Evolutionary conservation across 257 asterid species (phyloP).

Genomic region (Asclepias syriaca): DNA sequence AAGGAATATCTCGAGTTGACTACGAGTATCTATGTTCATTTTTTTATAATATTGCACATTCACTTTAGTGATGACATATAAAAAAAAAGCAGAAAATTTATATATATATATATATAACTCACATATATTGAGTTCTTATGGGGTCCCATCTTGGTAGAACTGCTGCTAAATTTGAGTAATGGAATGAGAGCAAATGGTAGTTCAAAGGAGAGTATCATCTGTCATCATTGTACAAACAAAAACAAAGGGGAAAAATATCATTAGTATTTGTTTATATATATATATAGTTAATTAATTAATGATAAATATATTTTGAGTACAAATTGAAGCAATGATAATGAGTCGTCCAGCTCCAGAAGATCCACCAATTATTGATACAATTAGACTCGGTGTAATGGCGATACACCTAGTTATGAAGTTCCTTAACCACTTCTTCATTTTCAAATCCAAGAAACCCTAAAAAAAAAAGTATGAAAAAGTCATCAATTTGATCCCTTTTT

Average conservation of each 20-base stretch:
- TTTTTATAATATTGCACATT: no score
- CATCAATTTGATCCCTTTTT: no score
- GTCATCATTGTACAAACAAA: background rate
- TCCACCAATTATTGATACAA: slow-evolving; percentile 83
- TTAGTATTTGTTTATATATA: background rate
- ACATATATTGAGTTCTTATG: slow-evolving; percentile 81
- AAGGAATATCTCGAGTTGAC: no score
- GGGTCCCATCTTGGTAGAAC: slow-evolving; percentile 79
- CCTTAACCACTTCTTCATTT: slow-evolving; percentile 71
- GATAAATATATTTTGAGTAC: slow-evolving; percentile 3
- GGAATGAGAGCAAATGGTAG: slow-evolving; percentile 87
- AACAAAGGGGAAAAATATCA: background rate
- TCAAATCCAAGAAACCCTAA: slow-evolving; percentile 84
- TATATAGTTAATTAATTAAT: background rate
- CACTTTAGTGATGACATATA: no score
- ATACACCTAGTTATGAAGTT: slow-evolving; percentile 73
- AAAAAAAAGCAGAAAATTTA: background rate
- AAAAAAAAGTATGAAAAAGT: no score
- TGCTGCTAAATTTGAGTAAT: slow-evolving; percentile 69
- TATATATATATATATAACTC: slow-evolving; percentile 35
- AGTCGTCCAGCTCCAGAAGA: slow-evolving; percentile 78
- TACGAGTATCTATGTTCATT: no score
- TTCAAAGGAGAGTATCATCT: slow-evolving; percentile 93
- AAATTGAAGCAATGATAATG: slow-evolving; percentile 90
- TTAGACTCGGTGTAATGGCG: slow-evolving; percentile 81